Conservation (phyloP, 1,139 yeast genomes). For the Geotrichum klebahnii region DNA sequence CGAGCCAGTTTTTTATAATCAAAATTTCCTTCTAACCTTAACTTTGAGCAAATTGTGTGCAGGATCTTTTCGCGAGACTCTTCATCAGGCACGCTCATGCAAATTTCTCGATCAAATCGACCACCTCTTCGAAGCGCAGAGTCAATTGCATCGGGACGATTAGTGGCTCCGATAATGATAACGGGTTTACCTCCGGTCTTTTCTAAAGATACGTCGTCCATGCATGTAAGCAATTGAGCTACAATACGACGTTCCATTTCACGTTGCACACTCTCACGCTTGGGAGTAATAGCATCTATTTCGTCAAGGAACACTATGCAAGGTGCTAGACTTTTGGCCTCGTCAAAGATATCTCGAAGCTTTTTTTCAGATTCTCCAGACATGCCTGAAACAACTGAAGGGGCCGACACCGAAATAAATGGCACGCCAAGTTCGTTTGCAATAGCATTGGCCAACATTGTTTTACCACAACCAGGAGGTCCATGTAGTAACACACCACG, state of each 20-base stretch:
- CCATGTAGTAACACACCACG: slow-evolving; percentile 92
- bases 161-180: slow-evolving; percentile 93
- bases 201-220: slow-evolving; percentile 85
- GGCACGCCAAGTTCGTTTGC: slow-evolving; percentile 96
- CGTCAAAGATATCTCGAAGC: slow-evolving; percentile 86
- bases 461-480: slow-evolving; percentile 99
- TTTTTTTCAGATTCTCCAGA: slow-evolving; percentile 98
- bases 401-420: slow-evolving; percentile 86
- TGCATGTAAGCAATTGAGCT: slow-evolving; percentile 87
- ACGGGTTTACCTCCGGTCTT: slow-evolving; percentile 92
- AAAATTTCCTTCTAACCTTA: slow-evolving; percentile 67
- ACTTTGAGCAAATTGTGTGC: slow-evolving; percentile 58
- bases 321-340: slow-evolving; percentile 86
- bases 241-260: slow-evolving; percentile 98
- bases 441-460: slow-evolving; percentile 90
- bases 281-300: slow-evolving; percentile 96
- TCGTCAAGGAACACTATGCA: slow-evolving; percentile 91
- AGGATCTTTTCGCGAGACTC: slow-evolving; percentile 72
- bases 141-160: slow-evolving; percentile 93
- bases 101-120: slow-evolving; percentile 91
- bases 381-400: slow-evolving; percentile 98
- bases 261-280: slow-evolving; percentile 95
- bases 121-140: slow-evolving; percentile 97
- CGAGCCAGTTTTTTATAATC: slow-evolving; percentile 76
- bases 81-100: slow-evolving; percentile 89